Evolutionary conservation across 768 basidiomycete genomes (phyloP).

Genomic region (Agrocybe praecox): DNA sequence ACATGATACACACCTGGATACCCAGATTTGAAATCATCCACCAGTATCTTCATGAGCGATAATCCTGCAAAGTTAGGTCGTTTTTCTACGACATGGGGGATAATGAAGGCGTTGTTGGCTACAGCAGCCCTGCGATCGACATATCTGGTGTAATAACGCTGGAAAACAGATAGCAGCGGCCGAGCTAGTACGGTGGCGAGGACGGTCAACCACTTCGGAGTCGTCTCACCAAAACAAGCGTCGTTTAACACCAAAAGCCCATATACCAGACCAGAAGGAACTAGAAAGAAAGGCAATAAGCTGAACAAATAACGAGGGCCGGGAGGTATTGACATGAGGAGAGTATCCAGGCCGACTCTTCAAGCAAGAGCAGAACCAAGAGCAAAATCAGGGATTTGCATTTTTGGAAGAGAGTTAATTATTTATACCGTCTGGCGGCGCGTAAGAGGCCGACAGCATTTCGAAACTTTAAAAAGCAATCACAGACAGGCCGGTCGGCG

Average conservation of each 20-base stretch:
- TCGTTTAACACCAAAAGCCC: not conserved
- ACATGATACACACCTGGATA: not conserved
- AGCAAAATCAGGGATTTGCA: not conserved
- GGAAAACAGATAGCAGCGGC: slow-evolving; percentile 4
- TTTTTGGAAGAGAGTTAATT: not conserved
- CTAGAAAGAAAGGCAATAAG: slow-evolving; percentile 3
- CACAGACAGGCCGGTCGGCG: too few relatives aligned
- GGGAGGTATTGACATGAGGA: not conserved
- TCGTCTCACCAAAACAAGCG: not conserved
- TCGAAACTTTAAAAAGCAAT: too few relatives aligned
- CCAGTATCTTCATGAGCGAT: slow-evolving; percentile 30
- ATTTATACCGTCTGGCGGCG: too few relatives aligned
- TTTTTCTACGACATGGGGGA: slow-evolving; percentile 16
- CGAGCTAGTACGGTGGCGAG: slow-evolving; percentile 4
- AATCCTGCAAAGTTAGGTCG: slow-evolving; percentile 9
- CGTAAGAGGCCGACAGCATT: too few relatives aligned
- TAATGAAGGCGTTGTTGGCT: slow-evolving; percentile 16
- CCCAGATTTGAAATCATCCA: slow-evolving; percentile 23
- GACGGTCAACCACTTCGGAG: slow-evolving; percentile 6
- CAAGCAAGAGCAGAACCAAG: not conserved
- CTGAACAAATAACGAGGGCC: slow-evolving; percentile 2
- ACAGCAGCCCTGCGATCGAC: slow-evolving; percentile 11
- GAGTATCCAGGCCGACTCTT: not conserved
- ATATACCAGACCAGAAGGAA: slow-evolving; percentile 4
- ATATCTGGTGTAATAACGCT: slow-evolving; percentile 6